phyloP scores from a whole-genome alignment of 176 grass and related monocot genomes.

The Thalia dealbata region DNA sequence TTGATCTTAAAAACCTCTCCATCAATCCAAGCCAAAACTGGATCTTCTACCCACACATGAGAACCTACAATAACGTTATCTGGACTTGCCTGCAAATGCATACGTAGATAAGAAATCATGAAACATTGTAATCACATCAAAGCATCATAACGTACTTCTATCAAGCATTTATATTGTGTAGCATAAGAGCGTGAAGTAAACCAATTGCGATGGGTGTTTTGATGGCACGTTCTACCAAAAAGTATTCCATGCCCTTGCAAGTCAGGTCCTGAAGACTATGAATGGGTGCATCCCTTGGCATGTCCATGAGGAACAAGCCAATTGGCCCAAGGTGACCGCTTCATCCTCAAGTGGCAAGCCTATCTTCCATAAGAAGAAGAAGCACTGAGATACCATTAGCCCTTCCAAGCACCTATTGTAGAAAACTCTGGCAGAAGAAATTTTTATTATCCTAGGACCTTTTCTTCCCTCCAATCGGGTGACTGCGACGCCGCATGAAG shows the following conservation, averaged over 20 bases:
- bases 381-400: background rate
- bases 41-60: constrained; percentile 97
- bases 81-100: constrained; percentile 45
- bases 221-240: background rate
- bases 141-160: background rate
- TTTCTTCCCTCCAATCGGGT: no score
- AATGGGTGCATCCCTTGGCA: background rate
- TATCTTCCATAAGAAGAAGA: background rate
- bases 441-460: no score
- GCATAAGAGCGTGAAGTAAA: background rate
- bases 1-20: constrained; percentile 87
- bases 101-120: constrained; percentile 3
- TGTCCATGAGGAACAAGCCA: background rate
- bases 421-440: background rate
- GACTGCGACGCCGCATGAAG: no score
- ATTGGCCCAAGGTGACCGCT: background rate
- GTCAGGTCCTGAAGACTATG: background rate
- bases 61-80: constrained; percentile 87
- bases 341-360: background rate
- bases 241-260: background rate
- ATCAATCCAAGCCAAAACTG: constrained; percentile 83
- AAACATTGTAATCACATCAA: background rate
- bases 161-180: background rate
- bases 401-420: background rate
- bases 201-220: background rate